Evolutionary conservation across 495 filamentous ascomycete genomes (phyloP).

Genomic region (Aspergillus nidulans): DNA sequence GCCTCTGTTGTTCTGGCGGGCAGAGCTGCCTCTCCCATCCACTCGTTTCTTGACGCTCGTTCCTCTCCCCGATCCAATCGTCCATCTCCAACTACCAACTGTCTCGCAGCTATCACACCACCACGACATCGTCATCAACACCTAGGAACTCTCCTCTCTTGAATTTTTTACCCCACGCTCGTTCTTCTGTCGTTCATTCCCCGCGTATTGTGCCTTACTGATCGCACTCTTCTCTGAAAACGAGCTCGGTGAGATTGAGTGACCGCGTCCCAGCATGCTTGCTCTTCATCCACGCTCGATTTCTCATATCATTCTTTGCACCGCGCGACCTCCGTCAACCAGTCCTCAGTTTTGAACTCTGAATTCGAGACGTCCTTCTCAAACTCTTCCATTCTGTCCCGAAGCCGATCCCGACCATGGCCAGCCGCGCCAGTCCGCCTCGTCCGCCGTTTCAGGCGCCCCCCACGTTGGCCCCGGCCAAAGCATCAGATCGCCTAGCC

Average conservation of each 20-base stretch:
- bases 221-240: not conserved
- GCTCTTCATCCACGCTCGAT: slow-evolving; percentile 18
- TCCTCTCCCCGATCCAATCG: slow-evolving; percentile 12
- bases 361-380: not conserved
- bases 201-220: not conserved
- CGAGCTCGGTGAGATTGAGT: slow-evolving; percentile 17
- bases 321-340: slow-evolving; percentile 21
- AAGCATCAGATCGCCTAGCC: slow-evolving; percentile 24
- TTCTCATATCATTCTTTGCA: slow-evolving; percentile 14
- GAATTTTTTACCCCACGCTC: not conserved
- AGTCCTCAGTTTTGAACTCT: slow-evolving; percentile 13
- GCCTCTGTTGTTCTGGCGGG: not conserved
- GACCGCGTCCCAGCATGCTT: slow-evolving; percentile 29
- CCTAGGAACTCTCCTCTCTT: not conserved
- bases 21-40: slow-evolving; percentile 1
- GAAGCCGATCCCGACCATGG: slow-evolving; percentile 47
- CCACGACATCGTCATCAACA: not conserved
- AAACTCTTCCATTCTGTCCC: not conserved
- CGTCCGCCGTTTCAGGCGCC: slow-evolving; percentile 29
- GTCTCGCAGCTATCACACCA: not conserved
- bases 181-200: not conserved
- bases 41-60: slow-evolving; percentile 16
- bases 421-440: slow-evolving; percentile 26
- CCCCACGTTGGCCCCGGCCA: slow-evolving; percentile 24
- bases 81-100: slow-evolving; percentile 3